Evolutionary conservation across 306 rosid genomes (phyloP), one percentile per base, ranked within the genome.

Genomic region (Malus domestica): DNA sequence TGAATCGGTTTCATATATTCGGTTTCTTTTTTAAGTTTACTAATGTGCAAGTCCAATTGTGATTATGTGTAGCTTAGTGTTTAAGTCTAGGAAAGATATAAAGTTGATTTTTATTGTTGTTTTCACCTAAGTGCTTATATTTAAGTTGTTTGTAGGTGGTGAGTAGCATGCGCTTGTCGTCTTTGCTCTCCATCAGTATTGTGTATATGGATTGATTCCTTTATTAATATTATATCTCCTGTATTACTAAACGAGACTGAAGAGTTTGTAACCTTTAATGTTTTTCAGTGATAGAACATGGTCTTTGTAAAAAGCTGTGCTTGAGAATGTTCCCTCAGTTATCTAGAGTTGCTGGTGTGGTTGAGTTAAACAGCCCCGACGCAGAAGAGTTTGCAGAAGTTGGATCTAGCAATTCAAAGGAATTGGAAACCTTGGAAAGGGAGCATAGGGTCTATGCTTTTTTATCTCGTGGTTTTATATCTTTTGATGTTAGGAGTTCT

Each of bases 281-380:
- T 80, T 70, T 75, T 84, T 86, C 97, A 95, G 99, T 90, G 85
- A 75, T 95, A 69, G 85, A 74, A 79, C 86, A 85, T 80, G 85
- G 89, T 74, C 82, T 92, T 75, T 85, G 78, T 32, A 95, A 92
- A 90, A 81, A 85, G 85, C 83, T 90, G 54, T 95, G 99, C 90
- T 76, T 95, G 89, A 87, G 86, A 90, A 85, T 83, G 81, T 92
- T 90, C 82, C 95, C 97, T 83, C 91, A 90, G 71, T 80, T 95
- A 85, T 90, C 86, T 57, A 82, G 81, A 84, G 88, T 83, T 57
- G 81, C 83, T 35, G 11, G 27, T 25, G 91, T 88, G 67, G 79
- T 83, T 81, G 97, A 92, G 86, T 59, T 83, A 65, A 82, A 85
- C 78, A 73, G 81, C 29, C 30, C 65, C 57, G 84, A 79, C 70